These are phyloP conservation scores for Pelomyxa schiedti DNA, from an alignment of 78 protist genomes.

Conservation along the genomic window DNA sequence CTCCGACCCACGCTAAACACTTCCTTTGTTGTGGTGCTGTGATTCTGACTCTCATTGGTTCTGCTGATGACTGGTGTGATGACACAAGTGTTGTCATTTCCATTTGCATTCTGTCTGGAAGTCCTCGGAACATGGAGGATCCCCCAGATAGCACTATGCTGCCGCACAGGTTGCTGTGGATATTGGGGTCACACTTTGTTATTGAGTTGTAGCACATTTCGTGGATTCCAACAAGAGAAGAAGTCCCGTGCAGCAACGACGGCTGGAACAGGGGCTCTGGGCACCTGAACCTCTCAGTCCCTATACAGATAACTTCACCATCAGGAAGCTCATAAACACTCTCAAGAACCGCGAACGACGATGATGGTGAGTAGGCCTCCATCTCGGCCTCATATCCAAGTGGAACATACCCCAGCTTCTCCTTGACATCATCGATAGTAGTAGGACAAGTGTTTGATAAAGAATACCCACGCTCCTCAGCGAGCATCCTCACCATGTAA, in stretches of 20 bases:
- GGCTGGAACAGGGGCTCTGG: slow-evolving; percentile 92
- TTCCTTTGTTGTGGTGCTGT: slow-evolving; percentile 61
- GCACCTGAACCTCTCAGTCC: slow-evolving; percentile 77
- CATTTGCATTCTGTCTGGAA: slow-evolving; percentile 26
- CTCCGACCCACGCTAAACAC: slow-evolving; percentile 69
- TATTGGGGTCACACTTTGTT: slow-evolving; percentile 40
- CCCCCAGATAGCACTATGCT: slow-evolving; percentile 75
- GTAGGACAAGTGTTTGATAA: slow-evolving; percentile 90
- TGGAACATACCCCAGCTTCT: slow-evolving; percentile 54
- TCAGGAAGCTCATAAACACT: slow-evolving; percentile 74
- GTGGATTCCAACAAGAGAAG: slow-evolving; percentile 62
- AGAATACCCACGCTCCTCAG: slow-evolving; percentile 88
- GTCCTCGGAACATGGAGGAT: slow-evolving; percentile 46
- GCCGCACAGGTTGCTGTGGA: slow-evolving; percentile 18
- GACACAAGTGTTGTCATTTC: slow-evolving; percentile 26
- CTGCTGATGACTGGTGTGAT: no score
- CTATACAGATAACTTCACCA: slow-evolving; percentile 74
- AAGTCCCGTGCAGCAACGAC: slow-evolving; percentile 30
- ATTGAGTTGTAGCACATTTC: slow-evolving; percentile 28
- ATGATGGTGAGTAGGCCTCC: background rate
- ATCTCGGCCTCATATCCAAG: slow-evolving; percentile 55
- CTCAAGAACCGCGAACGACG: slow-evolving; percentile 40
- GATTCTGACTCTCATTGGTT: slow-evolving; percentile 15
- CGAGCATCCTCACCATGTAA: slow-evolving; percentile 69
- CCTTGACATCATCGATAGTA: slow-evolving; percentile 88